Percentiles rank a stretch among this genome's conserved stretches.
These are phyloP conservation scores for Trichoderma aggressivum DNA, from an alignment of 2,329 filamentous ascomycete genomes.

Conservation along the genomic window DNA sequence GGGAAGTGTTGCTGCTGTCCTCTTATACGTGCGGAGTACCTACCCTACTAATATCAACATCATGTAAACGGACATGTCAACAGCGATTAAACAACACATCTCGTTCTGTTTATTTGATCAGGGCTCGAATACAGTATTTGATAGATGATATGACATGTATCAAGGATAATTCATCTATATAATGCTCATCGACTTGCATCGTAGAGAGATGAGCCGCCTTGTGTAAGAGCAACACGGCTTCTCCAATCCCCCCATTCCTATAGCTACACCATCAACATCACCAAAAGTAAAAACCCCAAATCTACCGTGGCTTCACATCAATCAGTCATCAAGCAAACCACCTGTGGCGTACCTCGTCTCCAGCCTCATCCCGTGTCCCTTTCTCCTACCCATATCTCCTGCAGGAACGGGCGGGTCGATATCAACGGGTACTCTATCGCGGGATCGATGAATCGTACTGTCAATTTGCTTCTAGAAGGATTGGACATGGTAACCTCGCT, in stretches of 20 bases:
- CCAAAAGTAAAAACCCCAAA: background rate
- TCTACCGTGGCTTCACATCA: background rate
- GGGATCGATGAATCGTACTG: background rate
- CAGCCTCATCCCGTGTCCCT: background rate
- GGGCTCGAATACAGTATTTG: background rate
- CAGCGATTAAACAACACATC: background rate
- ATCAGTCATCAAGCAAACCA: background rate
- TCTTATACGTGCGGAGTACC: background rate
- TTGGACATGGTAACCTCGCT: background rate
- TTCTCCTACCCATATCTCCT: background rate
- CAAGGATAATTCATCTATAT: background rate
- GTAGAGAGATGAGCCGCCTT: background rate
- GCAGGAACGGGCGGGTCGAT: conserved; percentile 11
- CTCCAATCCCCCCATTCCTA: background rate
- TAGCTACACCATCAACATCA: background rate
- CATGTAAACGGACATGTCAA: background rate
- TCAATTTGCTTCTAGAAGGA: background rate
- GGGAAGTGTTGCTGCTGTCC: background rate
- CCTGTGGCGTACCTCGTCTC: background rate
- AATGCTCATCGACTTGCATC: rapidly evolving
- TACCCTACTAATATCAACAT: background rate
- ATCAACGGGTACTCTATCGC: background rate
- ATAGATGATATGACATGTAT: background rate
- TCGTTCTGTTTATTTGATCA: background rate
- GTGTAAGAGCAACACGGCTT: background rate